These are phyloP conservation scores for Phytophthora brassicae DNA, from an alignment of 352 stramenopile species.

Conservation along the genomic window DNA sequence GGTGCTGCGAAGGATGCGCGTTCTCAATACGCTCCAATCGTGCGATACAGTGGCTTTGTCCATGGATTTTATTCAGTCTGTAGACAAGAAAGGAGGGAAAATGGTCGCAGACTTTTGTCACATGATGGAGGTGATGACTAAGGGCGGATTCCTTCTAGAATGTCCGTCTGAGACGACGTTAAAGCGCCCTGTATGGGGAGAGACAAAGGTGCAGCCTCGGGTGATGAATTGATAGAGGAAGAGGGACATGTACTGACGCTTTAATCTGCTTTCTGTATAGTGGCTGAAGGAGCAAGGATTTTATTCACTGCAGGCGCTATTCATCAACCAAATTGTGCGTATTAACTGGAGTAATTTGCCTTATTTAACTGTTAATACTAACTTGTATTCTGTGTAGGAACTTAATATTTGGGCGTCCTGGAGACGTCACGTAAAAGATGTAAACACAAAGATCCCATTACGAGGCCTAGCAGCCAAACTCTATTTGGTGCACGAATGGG, in stretches of 20 bases:
- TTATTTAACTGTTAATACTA: too few species aligned
- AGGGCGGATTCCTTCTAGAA: conserved; percentile 51
- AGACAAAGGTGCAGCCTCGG: conserved; percentile 49
- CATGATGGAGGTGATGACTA: conserved; percentile 53
- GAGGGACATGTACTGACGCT: background rate
- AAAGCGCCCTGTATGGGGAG: conserved; percentile 42
- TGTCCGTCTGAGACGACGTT: conserved; percentile 39
- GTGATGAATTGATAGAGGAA: background rate
- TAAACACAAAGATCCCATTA: conserved; percentile 40
- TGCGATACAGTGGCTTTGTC: conserved; percentile 69
- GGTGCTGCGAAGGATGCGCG: conserved; percentile 38
- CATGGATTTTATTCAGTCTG: conserved; percentile 36
- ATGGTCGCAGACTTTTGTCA: conserved; percentile 31
- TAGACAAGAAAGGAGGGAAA: background rate
- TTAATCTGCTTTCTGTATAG: conserved; percentile 24
- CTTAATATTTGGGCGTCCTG: conserved; percentile 70
- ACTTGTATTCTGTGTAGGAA: too few species aligned
- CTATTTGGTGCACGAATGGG: conserved; percentile 55
- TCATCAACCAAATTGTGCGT: conserved; percentile 81
- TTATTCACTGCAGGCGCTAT: conserved; percentile 61
- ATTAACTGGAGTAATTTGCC: background rate
- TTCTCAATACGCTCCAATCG: conserved; percentile 69
- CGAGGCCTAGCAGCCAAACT: conserved; percentile 53
- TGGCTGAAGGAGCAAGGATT: conserved; percentile 68
- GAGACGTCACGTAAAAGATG: conserved; percentile 36